Base-by-base conservation (phyloP, 2,329 filamentous ascomycete species). In the Fusarium tjaetaba region DNA sequence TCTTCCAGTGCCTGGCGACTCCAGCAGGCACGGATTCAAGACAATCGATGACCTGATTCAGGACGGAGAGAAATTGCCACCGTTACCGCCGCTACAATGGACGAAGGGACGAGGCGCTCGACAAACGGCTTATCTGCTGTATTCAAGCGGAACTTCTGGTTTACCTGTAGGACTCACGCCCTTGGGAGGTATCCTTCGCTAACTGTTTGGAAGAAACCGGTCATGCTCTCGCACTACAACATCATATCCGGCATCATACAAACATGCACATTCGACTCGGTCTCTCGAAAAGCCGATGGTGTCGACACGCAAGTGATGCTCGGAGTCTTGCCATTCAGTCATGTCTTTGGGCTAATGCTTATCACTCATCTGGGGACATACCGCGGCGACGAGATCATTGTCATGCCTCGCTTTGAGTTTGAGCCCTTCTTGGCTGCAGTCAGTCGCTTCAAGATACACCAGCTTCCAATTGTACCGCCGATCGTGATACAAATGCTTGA, bases 191-290 rank as follows among this genome's bases (percentile, higher is more conserved):
- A 34, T 34, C 32, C 14, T 34, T 34, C 7, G 18, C 43, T 45
- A 46, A 46, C 18, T 22, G 11, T 20, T 22, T 7, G 20, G 11
- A 41, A 46, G 89, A 94, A 94, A 91, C 93, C 93, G 39, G 93
- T 95, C 52, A 95, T 93, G 91, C 92, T 95, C 63, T 93, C 92
- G 3, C 93, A 96, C 79, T 84, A 85, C n/a, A 96, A 95, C 73
- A 90, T 95, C 43, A 95, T 96, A 55, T 88, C 93, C 39, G 95
- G 95, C 76, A 87, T 90, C 1, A 76, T 94, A 38, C 93, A 95
- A 79, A 56, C 58, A 85, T 91, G 61, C 77, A 77, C 24, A 77
- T 85, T 2, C 89, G 79, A 65, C 80, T 87, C 61, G 28, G 79
- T 71, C 70, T 84, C 66, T 24, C 77, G 45, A 76, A 84, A 71